phyloP scores from a whole-genome alignment of 177 flowering plant species.

The Vitis hybrid region DNA sequence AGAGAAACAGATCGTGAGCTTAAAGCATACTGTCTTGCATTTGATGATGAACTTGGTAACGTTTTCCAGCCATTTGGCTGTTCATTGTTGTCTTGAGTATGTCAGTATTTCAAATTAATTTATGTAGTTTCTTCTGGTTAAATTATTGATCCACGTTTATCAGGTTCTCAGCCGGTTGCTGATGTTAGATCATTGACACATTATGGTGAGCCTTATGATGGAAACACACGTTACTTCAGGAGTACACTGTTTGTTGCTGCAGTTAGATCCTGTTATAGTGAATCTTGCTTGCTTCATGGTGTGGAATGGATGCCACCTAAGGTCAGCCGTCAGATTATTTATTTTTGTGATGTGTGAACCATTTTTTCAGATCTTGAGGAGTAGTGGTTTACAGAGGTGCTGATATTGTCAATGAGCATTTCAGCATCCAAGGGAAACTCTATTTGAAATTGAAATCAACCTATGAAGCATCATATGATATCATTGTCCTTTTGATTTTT shows the following conservation, averaged over 20 bases:
- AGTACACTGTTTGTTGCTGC: slow-evolving; percentile 98
- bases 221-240: slow-evolving; percentile 88
- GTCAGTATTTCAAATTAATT: background rate
- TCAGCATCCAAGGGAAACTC: slow-evolving; percentile 8
- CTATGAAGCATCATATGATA: background rate
- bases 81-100: slow-evolving; percentile 4
- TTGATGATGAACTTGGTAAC: slow-evolving; percentile 92
- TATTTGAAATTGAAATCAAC: background rate
- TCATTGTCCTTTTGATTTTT: background rate
- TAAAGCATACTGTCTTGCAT: slow-evolving; percentile 97
- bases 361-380: background rate
- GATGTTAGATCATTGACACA: slow-evolving; percentile 94
- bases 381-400: background rate
- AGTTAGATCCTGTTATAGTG: slow-evolving; percentile 92
- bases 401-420: slow-evolving; percentile 5
- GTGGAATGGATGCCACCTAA: slow-evolving; percentile 99
- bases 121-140: slow-evolving; percentile 2
- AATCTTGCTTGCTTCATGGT: slow-evolving; percentile 97
- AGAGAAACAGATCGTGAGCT: slow-evolving; percentile 95
- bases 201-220: slow-evolving; percentile 99
- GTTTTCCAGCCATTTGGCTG: slow-evolving; percentile 1
- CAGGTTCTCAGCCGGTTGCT: slow-evolving; percentile 87
- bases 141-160: slow-evolving; percentile 6
- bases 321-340: slow-evolving; percentile 41
- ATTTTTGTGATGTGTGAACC: background rate